A percentile compares a stretch with the other conserved stretches of the same genome.
phyloP scores from a whole-genome alignment of 192 early-diverging fungal species.

The Phlyctochytrium planicorne region DNA sequence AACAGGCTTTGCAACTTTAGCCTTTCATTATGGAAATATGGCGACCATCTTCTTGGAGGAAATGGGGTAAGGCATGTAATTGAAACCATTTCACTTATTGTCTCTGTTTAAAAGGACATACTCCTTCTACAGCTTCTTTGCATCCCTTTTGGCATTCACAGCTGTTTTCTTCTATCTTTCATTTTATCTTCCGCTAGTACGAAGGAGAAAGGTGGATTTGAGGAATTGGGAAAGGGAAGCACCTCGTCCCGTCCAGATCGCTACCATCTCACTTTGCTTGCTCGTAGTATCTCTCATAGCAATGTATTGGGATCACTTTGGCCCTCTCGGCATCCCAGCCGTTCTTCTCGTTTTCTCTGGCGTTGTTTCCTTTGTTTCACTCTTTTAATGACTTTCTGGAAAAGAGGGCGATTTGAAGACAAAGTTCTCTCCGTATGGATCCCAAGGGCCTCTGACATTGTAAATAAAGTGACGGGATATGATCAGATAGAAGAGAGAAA shows the following conservation, averaged over 20 bases:
- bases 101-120: too few relatives aligned
- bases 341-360: background rate
- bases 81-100: too few relatives aligned
- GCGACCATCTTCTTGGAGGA: too few relatives aligned
- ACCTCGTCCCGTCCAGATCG: background rate
- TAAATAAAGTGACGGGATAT: conserved; percentile 43
- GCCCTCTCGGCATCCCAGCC: background rate
- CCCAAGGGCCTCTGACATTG: background rate
- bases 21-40: background rate
- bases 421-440: background rate
- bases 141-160: background rate
- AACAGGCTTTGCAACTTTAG: too few relatives aligned
- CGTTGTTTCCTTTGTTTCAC: background rate
- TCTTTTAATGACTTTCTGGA: too few relatives aligned
- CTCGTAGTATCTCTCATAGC: background rate
- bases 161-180: background rate
- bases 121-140: background rate
- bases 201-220: background rate
- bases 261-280: background rate
- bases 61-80: too few relatives aligned
- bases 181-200: background rate
- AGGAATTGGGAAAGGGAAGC: background rate
- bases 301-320: background rate
- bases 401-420: too few relatives aligned
- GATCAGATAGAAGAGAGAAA: conserved; percentile 37